Evolutionary conservation across 23 red algal species (phyloP), one percentile per base, ranked within the genome.

Genomic region (Gracilaria vermiculophylla): DNA sequence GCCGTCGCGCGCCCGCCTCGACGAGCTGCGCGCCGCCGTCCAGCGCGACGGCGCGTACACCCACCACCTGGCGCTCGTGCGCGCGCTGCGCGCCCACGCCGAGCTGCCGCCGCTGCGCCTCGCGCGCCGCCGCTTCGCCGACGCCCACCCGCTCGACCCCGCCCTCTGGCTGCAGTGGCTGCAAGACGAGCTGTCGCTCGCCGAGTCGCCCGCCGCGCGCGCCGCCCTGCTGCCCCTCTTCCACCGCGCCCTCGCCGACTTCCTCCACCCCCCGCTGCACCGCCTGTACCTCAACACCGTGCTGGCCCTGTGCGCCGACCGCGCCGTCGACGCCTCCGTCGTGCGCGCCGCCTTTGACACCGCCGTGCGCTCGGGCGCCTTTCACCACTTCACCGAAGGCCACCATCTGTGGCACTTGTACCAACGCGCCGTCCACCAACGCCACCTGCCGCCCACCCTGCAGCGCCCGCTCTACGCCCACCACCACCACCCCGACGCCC

Each of bases 101-200:
- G 75, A 62, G 15, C 74, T 78, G 9, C 17, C 13, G 7, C 39
- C 61, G 27, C 73, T 81, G 13, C 74, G 76, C 16, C 9, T 2
- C 1, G 87, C 87, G 42, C 87, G 87, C 36, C 14, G 33, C 1
- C 15, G 32, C 0, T 91, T 91, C 75, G 87, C 87, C 3, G 75
- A 47, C 35, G 36, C 39, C 6, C 71, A 76, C 47, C 16, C 87
- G 28, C 58, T 91, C n/a, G 33, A 54, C n/a, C 4, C 74, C 15
- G 28, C 8, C 61, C 20, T 57, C 0, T 91, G 87, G 87, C 1
- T 69, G 53, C 56, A 80, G 32, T 91, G 74, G 75, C 12, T 81
- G 36, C 5, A 81, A 16, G 87, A 91, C 56, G 87, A 91, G 53
- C 75, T 81, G 42, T 42, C 40, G 12, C 11, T 55, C 31, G 55